Conservation (phyloP, 2,329 filamentous ascomycete genomes). For the Pyricularia sp. region DNA sequence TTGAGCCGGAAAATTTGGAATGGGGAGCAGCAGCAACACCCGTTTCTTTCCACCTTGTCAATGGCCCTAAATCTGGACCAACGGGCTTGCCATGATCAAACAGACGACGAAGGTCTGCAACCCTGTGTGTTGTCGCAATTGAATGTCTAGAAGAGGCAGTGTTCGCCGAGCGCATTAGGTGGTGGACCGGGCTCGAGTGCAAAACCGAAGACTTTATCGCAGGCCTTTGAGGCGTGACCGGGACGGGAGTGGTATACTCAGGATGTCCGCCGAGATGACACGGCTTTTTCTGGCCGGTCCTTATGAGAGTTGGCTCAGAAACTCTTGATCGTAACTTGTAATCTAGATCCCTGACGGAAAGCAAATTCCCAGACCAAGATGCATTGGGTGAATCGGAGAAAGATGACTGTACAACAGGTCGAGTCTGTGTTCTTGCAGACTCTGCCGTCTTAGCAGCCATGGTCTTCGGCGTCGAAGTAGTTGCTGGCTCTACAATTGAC, state of each 20-base stretch:
- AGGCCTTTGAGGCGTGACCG: neutral
- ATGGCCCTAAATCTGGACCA: neutral
- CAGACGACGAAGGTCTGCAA: slow-evolving; percentile 18
- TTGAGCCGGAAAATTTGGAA: neutral
- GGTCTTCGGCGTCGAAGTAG: no score
- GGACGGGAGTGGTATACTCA: neutral
- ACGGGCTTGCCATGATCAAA: slow-evolving; percentile 15
- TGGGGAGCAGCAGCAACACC: neutral
- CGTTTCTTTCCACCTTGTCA: neutral
- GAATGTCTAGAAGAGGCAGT: neutral
- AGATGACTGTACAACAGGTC: neutral
- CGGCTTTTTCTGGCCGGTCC: neutral
- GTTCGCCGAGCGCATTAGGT: neutral
- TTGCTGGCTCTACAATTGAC: no score
- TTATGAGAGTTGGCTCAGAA: neutral
- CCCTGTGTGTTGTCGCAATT: slow-evolving; percentile 6
- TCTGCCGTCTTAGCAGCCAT: no score
- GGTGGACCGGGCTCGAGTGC: neutral
- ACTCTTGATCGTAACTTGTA: no score
- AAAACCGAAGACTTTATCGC: neutral
- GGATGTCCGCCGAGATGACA: neutral
- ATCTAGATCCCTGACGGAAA: neutral
- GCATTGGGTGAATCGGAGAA: neutral
- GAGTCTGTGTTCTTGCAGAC: neutral
- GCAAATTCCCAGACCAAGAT: neutral